These are phyloP conservation scores for Gentiana macrophylla DNA, from an alignment of 257 asterid species.

Conservation along the genomic window DNA sequence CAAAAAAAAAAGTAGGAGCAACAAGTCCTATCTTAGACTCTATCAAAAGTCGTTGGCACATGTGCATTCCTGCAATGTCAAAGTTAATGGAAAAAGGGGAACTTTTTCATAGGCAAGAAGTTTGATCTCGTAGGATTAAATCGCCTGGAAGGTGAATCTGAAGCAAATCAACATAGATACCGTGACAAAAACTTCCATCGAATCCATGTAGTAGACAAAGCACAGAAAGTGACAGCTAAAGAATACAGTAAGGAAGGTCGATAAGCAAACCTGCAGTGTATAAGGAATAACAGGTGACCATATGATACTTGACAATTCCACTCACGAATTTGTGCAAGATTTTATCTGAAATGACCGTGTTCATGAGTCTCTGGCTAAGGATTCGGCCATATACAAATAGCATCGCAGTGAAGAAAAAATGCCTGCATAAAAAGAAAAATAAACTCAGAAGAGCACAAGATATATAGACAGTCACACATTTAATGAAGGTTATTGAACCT, in stretches of 20 bases:
- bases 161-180: background rate
- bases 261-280: slow-evolving; percentile 62
- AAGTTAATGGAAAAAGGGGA: background rate
- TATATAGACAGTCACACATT: background rate
- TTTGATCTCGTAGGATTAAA: too few relatives aligned
- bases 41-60: background rate
- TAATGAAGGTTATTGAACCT: background rate
- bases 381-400: slow-evolving; percentile 76
- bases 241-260: slow-evolving; percentile 1
- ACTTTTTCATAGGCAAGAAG: background rate
- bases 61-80: too few relatives aligned
- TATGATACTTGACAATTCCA: slow-evolving; percentile 70
- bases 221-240: slow-evolving; percentile 3
- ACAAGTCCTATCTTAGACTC: background rate
- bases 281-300: slow-evolving; percentile 84
- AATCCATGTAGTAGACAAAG: slow-evolving; percentile 1
- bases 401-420: slow-evolving; percentile 86
- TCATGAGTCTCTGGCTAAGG: slow-evolving; percentile 78
- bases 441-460: slow-evolving; percentile 1
- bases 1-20: background rate
- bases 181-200: background rate
- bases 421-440: slow-evolving; percentile 37
- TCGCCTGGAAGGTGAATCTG: too few relatives aligned
- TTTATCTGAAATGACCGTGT: slow-evolving; percentile 64
- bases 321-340: slow-evolving; percentile 63